These are phyloP conservation scores for Edaphochlamys debaryana DNA, from an alignment of 139 green algal genomes.

Conservation along the genomic window DNA sequence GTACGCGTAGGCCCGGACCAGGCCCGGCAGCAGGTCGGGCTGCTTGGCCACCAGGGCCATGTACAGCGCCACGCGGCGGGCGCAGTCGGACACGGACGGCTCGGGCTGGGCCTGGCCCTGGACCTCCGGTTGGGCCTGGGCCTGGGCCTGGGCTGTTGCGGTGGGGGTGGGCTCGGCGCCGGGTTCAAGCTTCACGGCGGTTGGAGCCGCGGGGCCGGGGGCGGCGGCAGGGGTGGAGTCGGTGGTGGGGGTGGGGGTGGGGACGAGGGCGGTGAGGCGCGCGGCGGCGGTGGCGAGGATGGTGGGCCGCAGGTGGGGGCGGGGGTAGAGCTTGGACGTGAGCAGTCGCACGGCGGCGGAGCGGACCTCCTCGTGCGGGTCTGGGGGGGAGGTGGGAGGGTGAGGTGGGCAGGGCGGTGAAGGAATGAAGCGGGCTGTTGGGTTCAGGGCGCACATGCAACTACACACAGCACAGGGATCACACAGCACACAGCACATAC, in stretches of 20 bases:
- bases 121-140: background rate
- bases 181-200: background rate
- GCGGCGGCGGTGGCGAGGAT: slow-evolving; percentile 63
- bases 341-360: slow-evolving; percentile 70
- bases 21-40: slow-evolving; percentile 63
- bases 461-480: too few species aligned
- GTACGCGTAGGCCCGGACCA: slow-evolving; percentile 60
- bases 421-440: too few species aligned
- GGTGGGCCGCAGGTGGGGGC: slow-evolving; percentile 41
- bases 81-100: slow-evolving; percentile 47
- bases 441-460: too few species aligned
- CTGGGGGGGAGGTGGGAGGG: background rate
- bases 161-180: background rate
- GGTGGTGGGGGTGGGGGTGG: slow-evolving; percentile 7
- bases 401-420: too few species aligned
- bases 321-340: slow-evolving; percentile 67
- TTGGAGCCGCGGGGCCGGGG: background rate
- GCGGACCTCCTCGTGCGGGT: slow-evolving; percentile 43
- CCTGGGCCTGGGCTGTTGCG: background rate
- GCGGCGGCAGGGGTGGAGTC: background rate
- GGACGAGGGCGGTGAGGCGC: slow-evolving; percentile 33
- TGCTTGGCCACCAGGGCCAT: slow-evolving; percentile 74
- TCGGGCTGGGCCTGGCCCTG: background rate
- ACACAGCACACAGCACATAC: too few species aligned
- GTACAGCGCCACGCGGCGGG: slow-evolving; percentile 65